These are phyloP conservation scores for Rhodotorula sp. DNA, from an alignment of 1,284 basidiomycete genomes.

Conservation along the genomic window DNA sequence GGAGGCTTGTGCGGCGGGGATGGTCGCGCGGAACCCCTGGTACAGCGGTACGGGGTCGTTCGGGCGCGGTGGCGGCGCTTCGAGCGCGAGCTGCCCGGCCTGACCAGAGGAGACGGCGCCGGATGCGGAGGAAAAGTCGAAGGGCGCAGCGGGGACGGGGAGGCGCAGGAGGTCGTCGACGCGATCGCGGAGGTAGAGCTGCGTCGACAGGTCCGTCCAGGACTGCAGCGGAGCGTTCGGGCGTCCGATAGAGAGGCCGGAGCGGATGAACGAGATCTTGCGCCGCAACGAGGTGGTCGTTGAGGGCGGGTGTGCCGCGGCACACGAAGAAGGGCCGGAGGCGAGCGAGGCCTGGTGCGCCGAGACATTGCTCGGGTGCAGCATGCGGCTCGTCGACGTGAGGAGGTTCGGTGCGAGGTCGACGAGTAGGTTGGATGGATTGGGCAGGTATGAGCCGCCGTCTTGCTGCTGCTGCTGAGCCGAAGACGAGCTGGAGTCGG, in stretches of 20 bases:
- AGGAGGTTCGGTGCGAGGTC: slow-evolving; percentile 51
- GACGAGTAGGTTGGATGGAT: slow-evolving; percentile 30
- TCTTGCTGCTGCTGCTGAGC: background rate
- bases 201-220: slow-evolving; percentile 50
- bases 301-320: background rate
- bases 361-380: slow-evolving; percentile 64
- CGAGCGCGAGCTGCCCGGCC: background rate
- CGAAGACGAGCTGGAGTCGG: background rate
- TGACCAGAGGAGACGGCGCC: background rate
- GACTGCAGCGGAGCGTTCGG: slow-evolving; percentile 54
- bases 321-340: background rate
- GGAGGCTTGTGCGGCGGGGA: slow-evolving; percentile 78
- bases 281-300: slow-evolving; percentile 21
- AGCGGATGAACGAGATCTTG: slow-evolving; percentile 53
- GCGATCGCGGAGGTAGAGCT: slow-evolving; percentile 39
- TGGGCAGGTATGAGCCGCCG: slow-evolving; percentile 19
- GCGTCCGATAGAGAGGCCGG: slow-evolving; percentile 59
- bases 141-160: slow-evolving; percentile 39
- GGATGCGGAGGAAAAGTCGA: slow-evolving; percentile 20
- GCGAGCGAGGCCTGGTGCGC: slow-evolving; percentile 18
- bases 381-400: slow-evolving; percentile 56
- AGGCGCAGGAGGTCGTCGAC: slow-evolving; percentile 43
- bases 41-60: slow-evolving; percentile 56
- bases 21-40: slow-evolving; percentile 85
- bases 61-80: slow-evolving; percentile 13